These are phyloP conservation scores for Nemania diffusa DNA, from an alignment of 2,329 filamentous ascomycete genomes.

Conservation along the genomic window DNA sequence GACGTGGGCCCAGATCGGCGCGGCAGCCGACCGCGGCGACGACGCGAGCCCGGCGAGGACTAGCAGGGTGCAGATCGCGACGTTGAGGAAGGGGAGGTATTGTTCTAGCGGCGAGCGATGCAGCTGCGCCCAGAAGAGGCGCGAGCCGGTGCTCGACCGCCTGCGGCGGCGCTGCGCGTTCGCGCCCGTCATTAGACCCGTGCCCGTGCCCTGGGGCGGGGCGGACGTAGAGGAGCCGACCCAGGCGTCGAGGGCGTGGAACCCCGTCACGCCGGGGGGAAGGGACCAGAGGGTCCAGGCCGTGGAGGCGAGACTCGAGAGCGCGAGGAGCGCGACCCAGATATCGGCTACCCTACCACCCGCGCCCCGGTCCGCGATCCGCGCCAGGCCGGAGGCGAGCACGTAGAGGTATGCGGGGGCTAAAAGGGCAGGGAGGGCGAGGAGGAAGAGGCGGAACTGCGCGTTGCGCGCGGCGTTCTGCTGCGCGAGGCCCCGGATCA, in stretches of 20 bases:
- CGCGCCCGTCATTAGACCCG: slow-evolving; percentile 20
- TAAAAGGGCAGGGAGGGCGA: slow-evolving; percentile 68
- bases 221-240: no score
- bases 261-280: slow-evolving; percentile 65
- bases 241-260: slow-evolving; percentile 60
- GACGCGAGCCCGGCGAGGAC: slow-evolving; percentile 56
- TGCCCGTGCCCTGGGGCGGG: background rate
- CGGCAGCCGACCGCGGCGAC: slow-evolving; percentile 37
- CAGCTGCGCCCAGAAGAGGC: slow-evolving; percentile 35
- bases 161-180: slow-evolving; percentile 38
- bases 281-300: slow-evolving; percentile 69
- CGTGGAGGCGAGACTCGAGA: slow-evolving; percentile 72
- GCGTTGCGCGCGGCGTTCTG: slow-evolving; percentile 68
- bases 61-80: slow-evolving; percentile 65
- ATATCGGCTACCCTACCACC: slow-evolving; percentile 40
- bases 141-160: slow-evolving; percentile 13
- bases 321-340: slow-evolving; percentile 64
- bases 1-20: slow-evolving; percentile 48
- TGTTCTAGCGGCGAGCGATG: slow-evolving; percentile 61
- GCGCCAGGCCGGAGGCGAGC: slow-evolving; percentile 50
- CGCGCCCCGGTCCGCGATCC: background rate
- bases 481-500: slow-evolving; percentile 65
- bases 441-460: slow-evolving; percentile 67
- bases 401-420: slow-evolving; percentile 65
- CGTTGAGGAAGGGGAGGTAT: slow-evolving; percentile 70